A percentile compares a stretch with the other conserved stretches of the same genome.
Conservation (phyloP, 306 rosid genomes). For the Cucumis melo region DNA sequence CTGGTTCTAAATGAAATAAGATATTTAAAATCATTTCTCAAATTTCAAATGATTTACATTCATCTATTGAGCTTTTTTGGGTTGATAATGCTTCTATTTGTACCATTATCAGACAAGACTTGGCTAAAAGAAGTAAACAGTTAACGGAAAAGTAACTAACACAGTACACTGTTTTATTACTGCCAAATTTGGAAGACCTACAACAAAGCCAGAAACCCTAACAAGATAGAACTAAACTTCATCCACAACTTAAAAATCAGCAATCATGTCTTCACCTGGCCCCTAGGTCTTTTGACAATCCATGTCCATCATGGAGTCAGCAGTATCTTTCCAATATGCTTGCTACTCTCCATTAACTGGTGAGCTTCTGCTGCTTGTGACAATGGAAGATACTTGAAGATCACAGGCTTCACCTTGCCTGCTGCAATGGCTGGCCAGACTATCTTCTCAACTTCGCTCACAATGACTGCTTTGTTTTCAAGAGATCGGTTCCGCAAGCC, state of each 20-base stretch:
- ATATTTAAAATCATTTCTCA: too few species aligned
- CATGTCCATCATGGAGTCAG: constrained; percentile 32
- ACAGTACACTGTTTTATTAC: too few species aligned
- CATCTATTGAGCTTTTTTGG: too few species aligned
- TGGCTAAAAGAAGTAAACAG: too few species aligned
- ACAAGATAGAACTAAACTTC: neutral
- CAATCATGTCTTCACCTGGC: neutral
- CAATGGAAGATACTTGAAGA: constrained; percentile 49
- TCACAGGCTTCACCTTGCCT: constrained; percentile 70
- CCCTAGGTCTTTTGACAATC: neutral
- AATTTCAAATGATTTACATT: too few species aligned
- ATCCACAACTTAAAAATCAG: neutral
- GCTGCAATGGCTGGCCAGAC: constrained; percentile 88
- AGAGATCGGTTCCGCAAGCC: constrained; percentile 48
- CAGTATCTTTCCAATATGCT: constrained; percentile 76
- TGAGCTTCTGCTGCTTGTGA: constrained; percentile 75
- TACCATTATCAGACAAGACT: too few species aligned
- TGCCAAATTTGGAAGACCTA: too few species aligned
- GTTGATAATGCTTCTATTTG: too few species aligned
- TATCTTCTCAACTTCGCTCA: constrained; percentile 72
- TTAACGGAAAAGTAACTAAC: too few species aligned
- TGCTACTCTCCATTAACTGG: constrained; percentile 54
- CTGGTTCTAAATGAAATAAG: too few species aligned
- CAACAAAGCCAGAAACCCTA: neutral
- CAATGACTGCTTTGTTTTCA: constrained; percentile 62